A percentile compares a stretch with the other conserved stretches of the same genome.
phyloP scores from a whole-genome alignment of 1,284 basidiomycete genomes.

The Xerocomus minutiporus region DNA sequence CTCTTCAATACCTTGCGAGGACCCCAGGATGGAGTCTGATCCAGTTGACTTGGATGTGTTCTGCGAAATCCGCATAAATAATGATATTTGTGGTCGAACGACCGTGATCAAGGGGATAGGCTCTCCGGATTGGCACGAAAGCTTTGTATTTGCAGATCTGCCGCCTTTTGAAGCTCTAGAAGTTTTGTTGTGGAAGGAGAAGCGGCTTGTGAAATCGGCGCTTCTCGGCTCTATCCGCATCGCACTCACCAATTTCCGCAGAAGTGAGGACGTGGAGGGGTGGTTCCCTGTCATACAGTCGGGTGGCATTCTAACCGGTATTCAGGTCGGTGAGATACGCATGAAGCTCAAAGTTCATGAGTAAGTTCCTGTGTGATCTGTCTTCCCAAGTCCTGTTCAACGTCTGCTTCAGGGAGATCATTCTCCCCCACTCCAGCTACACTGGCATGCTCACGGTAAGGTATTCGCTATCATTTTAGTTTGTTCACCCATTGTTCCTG shows the following conservation, averaged over 20 bases:
- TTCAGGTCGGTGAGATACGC: constrained; percentile 69
- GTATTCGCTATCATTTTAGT: constrained; percentile 4
- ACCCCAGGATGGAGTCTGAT: constrained; percentile 43
- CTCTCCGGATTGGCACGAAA: constrained; percentile 74
- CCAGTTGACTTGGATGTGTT: constrained; percentile 61
- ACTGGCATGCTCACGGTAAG: constrained; percentile 50
- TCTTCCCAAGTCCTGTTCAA: constrained; percentile 15
- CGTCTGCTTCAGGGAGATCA: constrained; percentile 55
- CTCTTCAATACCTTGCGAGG: constrained; percentile 30
- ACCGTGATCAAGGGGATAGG: constrained; percentile 63
- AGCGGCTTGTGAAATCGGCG: constrained; percentile 52
- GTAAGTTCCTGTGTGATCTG: constrained; percentile 41
- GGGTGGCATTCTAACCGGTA: constrained; percentile 43
- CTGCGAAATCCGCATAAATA: constrained; percentile 66
- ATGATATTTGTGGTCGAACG: constrained; percentile 62
- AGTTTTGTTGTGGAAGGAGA: constrained; percentile 62
- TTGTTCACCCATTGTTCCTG: constrained; percentile 6
- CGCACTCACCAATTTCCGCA: constrained; percentile 62
- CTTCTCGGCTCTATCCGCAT: constrained; percentile 62
- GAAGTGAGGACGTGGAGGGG: constrained; percentile 70
- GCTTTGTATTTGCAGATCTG: constrained; percentile 65
- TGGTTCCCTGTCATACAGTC: constrained; percentile 74
- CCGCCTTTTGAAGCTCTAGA: constrained; percentile 68
- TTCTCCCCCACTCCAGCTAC: constrained; percentile 62
- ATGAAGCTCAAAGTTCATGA: constrained; percentile 71